Evolutionary conservation across 768 basidiomycete species (phyloP).

Genomic region (Suillus sp.): DNA sequence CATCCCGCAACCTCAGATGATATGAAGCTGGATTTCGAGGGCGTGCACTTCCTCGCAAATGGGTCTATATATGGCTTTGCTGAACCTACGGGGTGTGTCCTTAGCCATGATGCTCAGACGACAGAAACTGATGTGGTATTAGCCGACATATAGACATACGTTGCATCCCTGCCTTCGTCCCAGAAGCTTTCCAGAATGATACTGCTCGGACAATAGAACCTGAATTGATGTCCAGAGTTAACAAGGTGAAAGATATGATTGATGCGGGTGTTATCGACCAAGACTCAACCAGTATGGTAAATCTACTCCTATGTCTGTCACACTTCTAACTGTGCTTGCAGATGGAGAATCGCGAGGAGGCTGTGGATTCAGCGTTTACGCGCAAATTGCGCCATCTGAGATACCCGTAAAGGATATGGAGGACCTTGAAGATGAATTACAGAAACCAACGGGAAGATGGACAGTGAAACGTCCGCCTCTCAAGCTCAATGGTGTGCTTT

Average conservation of each 20-base stretch:
- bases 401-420: conserved; percentile 59
- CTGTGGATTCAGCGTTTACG: conserved; percentile 69
- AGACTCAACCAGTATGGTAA: conserved; percentile 40
- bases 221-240: conserved; percentile 60
- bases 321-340: conserved; percentile 24
- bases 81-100: conserved; percentile 57
- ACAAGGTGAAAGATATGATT: conserved; percentile 61
- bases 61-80: conserved; percentile 81
- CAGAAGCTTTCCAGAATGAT: conserved; percentile 52
- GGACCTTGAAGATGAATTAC: conserved; percentile 73
- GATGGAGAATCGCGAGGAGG: conserved; percentile 49
- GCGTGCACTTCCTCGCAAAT: conserved; percentile 70
- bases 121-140: conserved; percentile 1
- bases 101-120: not conserved
- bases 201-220: conserved; percentile 60
- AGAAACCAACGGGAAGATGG: conserved; percentile 70
- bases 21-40: conserved; percentile 72
- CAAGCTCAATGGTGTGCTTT: conserved; percentile 60
- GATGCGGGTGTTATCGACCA: conserved; percentile 64
- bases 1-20: conserved; percentile 55
- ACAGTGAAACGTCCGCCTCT: conserved; percentile 60
- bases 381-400: conserved; percentile 58
- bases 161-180: conserved; percentile 65
- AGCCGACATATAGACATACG: conserved; percentile 68
- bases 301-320: not conserved